A percentile compares a stretch with the other conserved stretches of the same genome.
phyloP scores from a whole-genome alignment of 495 filamentous ascomycete genomes.

The Aspergillus olivimuriae region DNA sequence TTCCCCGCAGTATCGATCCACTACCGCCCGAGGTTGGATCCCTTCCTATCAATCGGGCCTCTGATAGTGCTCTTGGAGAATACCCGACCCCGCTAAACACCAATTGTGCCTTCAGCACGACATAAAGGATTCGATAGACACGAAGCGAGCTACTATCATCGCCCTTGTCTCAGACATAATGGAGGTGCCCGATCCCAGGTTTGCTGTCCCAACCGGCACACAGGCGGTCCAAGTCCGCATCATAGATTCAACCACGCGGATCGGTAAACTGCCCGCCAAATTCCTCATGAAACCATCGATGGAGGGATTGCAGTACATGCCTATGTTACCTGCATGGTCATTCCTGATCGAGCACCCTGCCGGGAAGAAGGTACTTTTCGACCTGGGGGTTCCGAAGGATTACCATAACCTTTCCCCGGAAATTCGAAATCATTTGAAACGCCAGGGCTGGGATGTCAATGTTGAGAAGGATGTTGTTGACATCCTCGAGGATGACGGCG shows the following conservation, averaged over 20 bases:
- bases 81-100: no score
- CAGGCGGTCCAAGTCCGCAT: slow-evolving; percentile 37
- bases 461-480: slow-evolving; percentile 45
- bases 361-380: slow-evolving; percentile 46
- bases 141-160: no score
- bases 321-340: slow-evolving; percentile 36
- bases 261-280: slow-evolving; percentile 30
- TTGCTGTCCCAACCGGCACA: not conserved
- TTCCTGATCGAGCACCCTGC: slow-evolving; percentile 51
- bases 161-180: no score
- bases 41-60: no score
- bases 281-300: slow-evolving; percentile 33
- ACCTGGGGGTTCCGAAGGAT: slow-evolving; percentile 53
- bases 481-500: slow-evolving; percentile 39
- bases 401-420: slow-evolving; percentile 35
- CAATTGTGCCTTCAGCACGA: no score
- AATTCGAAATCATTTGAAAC: slow-evolving; percentile 18
- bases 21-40: no score
- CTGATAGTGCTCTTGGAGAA: no score
- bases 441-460: slow-evolving; percentile 17
- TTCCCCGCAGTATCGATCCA: no score
- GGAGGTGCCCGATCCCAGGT: no score
- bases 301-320: slow-evolving; percentile 31
- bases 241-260: slow-evolving; percentile 42
- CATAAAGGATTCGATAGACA: no score